Percentiles rank a stretch among this genome's conserved stretches.
Conservation (phyloP, 352 stramenopile genomes). For the Phytopythium mirpurense region DNA sequence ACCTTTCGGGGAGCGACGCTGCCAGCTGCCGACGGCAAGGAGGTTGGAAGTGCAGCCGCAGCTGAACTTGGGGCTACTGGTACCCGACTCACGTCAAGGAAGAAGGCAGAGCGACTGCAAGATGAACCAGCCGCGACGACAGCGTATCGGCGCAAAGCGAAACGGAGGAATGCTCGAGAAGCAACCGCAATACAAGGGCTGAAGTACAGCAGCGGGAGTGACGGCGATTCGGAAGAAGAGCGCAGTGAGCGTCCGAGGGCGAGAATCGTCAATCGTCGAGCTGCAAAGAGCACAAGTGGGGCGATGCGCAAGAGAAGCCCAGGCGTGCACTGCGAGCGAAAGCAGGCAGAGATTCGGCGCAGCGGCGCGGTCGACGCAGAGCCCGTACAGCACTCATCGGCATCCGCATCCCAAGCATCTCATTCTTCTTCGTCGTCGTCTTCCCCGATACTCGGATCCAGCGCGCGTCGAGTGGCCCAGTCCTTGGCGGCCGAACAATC, state of each 20-base stretch:
- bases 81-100: not conserved
- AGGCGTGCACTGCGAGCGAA: not conserved
- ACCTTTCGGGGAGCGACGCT: not conserved
- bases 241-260: not conserved
- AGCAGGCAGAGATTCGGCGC: slow-evolving; percentile 6
- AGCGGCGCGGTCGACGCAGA: slow-evolving; percentile 2
- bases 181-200: not conserved
- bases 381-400: not conserved
- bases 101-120: not conserved
- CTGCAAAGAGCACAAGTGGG: not conserved
- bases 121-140: not conserved
- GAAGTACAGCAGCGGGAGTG: not conserved
- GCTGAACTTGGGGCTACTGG: no score
- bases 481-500: slow-evolving; percentile 9
- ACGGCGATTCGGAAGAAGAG: not conserved
- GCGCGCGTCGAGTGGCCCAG: slow-evolving; percentile 8
- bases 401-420: not conserved
- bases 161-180: not conserved
- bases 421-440: not conserved
- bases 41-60: no score
- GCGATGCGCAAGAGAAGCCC: not conserved
- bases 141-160: not conserved
- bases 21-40: not conserved
- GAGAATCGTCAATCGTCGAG: not conserved
- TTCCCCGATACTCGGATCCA: slow-evolving; percentile 11